Base-by-base conservation (phyloP, 176 grass and related monocot genomes). In the Oryza glumipatula region DNA sequence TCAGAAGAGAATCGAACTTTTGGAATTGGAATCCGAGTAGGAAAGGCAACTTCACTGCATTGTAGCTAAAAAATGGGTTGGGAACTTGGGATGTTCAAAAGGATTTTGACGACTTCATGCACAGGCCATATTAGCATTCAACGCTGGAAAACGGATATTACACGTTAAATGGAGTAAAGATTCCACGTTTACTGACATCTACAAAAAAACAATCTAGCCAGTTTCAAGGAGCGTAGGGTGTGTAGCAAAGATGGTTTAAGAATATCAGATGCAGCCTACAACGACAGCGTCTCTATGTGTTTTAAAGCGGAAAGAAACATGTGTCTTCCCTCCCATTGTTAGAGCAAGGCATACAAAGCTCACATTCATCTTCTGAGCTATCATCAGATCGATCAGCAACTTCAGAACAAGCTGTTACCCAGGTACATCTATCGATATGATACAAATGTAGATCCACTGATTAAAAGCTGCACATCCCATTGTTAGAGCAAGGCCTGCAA, bases 381-480 rank as follows among this genome's bases (percentile, higher is more conserved):
- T 39, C 38, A 39, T 39, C 38, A 6, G 38, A 39, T 39, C 1
- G 38, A 39, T 39, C 38, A 39, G 38, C 38, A 39, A 6, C 38
- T 39, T 39, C 38, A 39, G 70, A 85, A 76, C 49, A 70, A 63
- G 65, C 6, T 35, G 47, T 48, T 48, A 14, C 11, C 46, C 12
- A 48, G 2, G 33, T 74, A 9, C 48, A 80, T 80, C 63, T 61
- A 84, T 30, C 65, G 51, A 33, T 89, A 89, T 81, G 15, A 44
- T 72, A 86, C 88, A 72, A 36, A 36, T 10, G 12, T 81, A 81
- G 54, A 39, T 84, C 30, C 48, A n/a, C 14, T 28, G n/a, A 52
- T 43, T 21, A 44, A 66, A 46, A 9, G 76, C 81, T 11, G 63
- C 46, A 30, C 15, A 68, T 30, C 46, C 24, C 39, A 73, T 65